Evolutionary conservation across 495 filamentous ascomycete genomes (phyloP).

Genomic region (Trichocladium uniseriatum): DNA sequence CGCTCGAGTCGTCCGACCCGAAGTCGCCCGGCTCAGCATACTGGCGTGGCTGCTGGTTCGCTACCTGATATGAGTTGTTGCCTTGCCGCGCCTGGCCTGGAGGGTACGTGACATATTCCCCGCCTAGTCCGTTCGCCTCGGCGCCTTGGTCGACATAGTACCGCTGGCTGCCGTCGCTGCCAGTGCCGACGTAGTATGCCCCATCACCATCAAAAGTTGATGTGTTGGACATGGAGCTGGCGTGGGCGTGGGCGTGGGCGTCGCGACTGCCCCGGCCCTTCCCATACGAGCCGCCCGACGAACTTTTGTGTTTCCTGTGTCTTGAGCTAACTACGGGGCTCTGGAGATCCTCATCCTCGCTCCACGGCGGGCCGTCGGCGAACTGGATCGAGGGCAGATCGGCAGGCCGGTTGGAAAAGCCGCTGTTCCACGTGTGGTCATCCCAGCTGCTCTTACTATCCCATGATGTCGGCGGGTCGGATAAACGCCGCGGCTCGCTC

Average conservation of each 20-base stretch:
- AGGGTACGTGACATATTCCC: slow-evolving; percentile 74
- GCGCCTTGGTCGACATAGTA: slow-evolving; percentile 70
- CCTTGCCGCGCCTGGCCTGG: slow-evolving; percentile 53
- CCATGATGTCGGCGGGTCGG: slow-evolving; percentile 65
- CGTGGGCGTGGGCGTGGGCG: slow-evolving; percentile 9
- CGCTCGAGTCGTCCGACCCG: slow-evolving; percentile 52
- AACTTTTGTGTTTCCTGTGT: slow-evolving; percentile 72
- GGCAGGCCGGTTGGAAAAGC: slow-evolving; percentile 38
- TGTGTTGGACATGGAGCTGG: slow-evolving; percentile 8
- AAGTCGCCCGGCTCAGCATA: slow-evolving; percentile 46
- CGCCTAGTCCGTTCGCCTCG: slow-evolving; percentile 61
- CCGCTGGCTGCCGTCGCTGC: slow-evolving; percentile 64
- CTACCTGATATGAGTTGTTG: slow-evolving; percentile 31
- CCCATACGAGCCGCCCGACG: slow-evolving; percentile 44
- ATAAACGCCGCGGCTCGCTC: slow-evolving; percentile 71
- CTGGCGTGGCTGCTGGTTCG: slow-evolving; percentile 41
- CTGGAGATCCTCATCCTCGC: slow-evolving; percentile 91
- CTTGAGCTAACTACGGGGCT: slow-evolving; percentile 73
- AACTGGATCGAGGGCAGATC: slow-evolving; percentile 80
- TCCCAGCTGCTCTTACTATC: slow-evolving; percentile 48
- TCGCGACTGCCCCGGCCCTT: slow-evolving; percentile 33
- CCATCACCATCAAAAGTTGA: slow-evolving; percentile 44
- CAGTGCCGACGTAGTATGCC: slow-evolving; percentile 56
- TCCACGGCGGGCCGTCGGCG: slow-evolving; percentile 89
- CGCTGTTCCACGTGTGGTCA: slow-evolving; percentile 32